These are phyloP conservation scores for Musa beccarii DNA, from an alignment of 176 grass and related monocot genomes.

Conservation along the genomic window DNA sequence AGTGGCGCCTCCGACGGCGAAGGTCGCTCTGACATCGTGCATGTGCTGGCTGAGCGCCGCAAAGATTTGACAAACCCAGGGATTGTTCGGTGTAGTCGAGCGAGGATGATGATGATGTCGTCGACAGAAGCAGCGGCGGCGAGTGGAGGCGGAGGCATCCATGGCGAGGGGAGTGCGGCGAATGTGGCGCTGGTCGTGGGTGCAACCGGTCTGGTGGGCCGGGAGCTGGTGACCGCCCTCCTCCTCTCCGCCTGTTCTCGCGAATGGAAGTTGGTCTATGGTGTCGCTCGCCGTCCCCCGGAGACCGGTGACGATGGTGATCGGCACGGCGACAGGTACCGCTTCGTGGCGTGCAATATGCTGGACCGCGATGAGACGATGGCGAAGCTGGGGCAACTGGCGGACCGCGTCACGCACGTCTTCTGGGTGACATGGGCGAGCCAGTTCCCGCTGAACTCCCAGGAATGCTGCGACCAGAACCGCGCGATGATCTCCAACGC, in stretches of 20 bases:
- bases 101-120: too few species aligned
- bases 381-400: slow-evolving; percentile 15
- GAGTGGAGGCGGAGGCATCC: too few species aligned
- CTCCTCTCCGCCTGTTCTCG: neutral
- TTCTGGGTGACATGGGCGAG: slow-evolving; percentile 39
- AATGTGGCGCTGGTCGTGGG: slow-evolving; percentile 29
- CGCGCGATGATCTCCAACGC: slow-evolving; percentile 24
- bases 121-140: too few species aligned
- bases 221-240: slow-evolving; percentile 21
- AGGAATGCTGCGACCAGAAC: slow-evolving; percentile 28
- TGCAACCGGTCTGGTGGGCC: slow-evolving; percentile 33
- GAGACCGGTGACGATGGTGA: neutral
- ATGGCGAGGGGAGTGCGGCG: neutral
- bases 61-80: too few species aligned
- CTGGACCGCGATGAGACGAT: slow-evolving; percentile 9
- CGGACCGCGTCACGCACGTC: slow-evolving; percentile 22
- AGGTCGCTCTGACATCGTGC: too few species aligned
- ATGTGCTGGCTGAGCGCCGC: too few species aligned
- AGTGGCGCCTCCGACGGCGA: too few species aligned
- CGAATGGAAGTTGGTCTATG: slow-evolving; percentile 22
- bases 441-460: slow-evolving; percentile 25
- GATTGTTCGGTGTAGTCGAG: too few species aligned
- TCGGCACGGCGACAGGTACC: neutral
- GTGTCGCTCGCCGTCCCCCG: slow-evolving; percentile 15
- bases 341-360: slow-evolving; percentile 31